Base-by-base conservation (phyloP, 768 basidiomycete species). In the Vararia minispora region DNA sequence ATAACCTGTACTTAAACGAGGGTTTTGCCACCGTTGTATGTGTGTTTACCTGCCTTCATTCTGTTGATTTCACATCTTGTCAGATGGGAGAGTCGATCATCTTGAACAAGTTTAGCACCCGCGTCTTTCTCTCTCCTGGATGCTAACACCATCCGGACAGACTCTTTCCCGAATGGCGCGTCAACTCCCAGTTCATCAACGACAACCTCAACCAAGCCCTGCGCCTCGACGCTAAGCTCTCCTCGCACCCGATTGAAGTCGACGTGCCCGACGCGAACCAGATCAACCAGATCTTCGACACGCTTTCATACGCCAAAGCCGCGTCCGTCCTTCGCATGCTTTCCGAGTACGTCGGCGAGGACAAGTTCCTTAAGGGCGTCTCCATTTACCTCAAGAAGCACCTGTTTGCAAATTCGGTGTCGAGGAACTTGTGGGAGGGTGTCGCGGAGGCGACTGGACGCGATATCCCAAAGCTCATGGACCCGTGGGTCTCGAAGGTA, bases 291-390 rank as follows among this genome's bases (percentile, higher is more conserved):
- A 89, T 94, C 42, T 94, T 95, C 53, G 91, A 94, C 52, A 71
- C 74, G 4, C 64, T 95, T 36, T 87, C 82, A 3, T 94, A 92
- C 58, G 77, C 81, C 28, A 92, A 87, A 58, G 82, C 80, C 37
- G 82, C 76, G 11, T 82, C 81, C 20, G 92, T 95, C n/a, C 72
- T 98, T 33, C 83, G 89, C 52, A 98, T 98, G 92, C 65, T 98
- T 39, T 76, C 79, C 16, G 75, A 76, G 53, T 81, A 83, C 45
- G 87, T 92, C 14, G 90, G 92, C 33, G 80, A 95, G 58, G 87
- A 90, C 5, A 69, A 62, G 41, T 95, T 98, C 72, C 60, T 91
- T 35, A 75, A 77, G 50, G 86, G 87, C 24, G 89, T 94, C 31
- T 89, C 89, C 2, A 70, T 86, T 42, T 97, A 98, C 62, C 74